Base-by-base conservation (phyloP, 2,329 filamentous ascomycete genomes). In the Lecanosticta acicola region DNA sequence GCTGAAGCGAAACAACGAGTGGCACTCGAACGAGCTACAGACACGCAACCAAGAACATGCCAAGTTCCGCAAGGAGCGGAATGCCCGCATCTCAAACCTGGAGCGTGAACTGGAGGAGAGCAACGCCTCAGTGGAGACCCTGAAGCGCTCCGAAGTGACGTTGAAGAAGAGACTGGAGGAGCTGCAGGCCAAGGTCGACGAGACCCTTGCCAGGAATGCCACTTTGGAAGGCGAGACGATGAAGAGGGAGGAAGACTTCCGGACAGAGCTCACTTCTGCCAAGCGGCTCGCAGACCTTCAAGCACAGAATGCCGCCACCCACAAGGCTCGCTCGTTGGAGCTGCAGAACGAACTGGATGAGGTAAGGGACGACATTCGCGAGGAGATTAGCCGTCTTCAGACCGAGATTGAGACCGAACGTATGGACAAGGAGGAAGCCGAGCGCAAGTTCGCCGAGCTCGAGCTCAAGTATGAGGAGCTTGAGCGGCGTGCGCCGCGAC, bases 51-150 rank as follows among this genome's bases (percentile, higher is more conserved):
- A 83, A 7, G 93, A 98, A 64, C 82, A 88, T 39, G 79, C 91
- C 55, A 95, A 90, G 62, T 91, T 86, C 68, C 82, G 93, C 53
- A 97, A 95, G 64, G 93, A 98, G 64, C 97, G 96, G 75, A 87
- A 87, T 52, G 84, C 88, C 1, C 85, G 87, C 32, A 87, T 97
- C 57, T 80, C 89, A 7, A 87, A 94, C 60, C 79, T 98, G 20
- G 87, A 96, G 67, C 85, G 89, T 43, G 80, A 85, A 50, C 86
- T 91, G 56, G 91, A 97, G 57, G 93, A 98, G 56, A 81, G 85
- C 36, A 83, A 78, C 53, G 83, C 85, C 16, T 84, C 79, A 24
- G 77, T 89, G 42, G 88, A 95, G 45, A 78, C 84, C 8, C 71
- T 94, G 17, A 84, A 85, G 61, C 83, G 86, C 32, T 86, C 81